Evolutionary conservation across 1,139 yeast genomes (phyloP).

Genomic region (Protomyces arabidopsidicola): DNA sequence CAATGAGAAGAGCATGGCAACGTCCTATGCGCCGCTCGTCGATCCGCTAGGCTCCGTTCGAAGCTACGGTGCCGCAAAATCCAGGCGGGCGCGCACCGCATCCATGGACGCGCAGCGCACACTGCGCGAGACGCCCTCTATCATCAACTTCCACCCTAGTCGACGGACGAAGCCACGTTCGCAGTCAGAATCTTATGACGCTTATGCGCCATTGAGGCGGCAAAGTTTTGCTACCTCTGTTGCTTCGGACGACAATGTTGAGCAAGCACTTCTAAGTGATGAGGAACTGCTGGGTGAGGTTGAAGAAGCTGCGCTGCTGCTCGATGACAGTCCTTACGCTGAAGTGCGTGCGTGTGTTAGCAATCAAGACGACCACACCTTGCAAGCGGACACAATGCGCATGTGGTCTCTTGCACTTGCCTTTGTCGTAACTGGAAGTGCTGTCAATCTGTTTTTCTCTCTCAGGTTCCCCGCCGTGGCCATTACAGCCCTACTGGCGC

Average conservation of each 20-base stretch:
- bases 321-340: slow-evolving; percentile 22
- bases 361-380: slow-evolving; percentile 51
- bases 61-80: slow-evolving; percentile 19
- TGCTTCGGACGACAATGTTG: background rate
- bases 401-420: slow-evolving; percentile 35
- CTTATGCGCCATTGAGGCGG: slow-evolving; percentile 1
- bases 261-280: slow-evolving; percentile 12
- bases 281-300: slow-evolving; percentile 14
- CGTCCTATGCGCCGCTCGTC: slow-evolving; percentile 1
- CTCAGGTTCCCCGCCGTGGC: slow-evolving; percentile 55
- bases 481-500: slow-evolving; percentile 54
- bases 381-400: slow-evolving; percentile 52
- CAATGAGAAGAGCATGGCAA: background rate
- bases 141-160: slow-evolving; percentile 20
- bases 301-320: slow-evolving; percentile 9
- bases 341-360: slow-evolving; percentile 63
- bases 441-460: slow-evolving; percentile 55
- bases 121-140: slow-evolving; percentile 9
- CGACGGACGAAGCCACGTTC: slow-evolving; percentile 11
- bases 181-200: slow-evolving; percentile 2
- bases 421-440: slow-evolving; percentile 55
- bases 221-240: background rate
- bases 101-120: slow-evolving; percentile 14
- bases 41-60: slow-evolving; percentile 24
- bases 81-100: slow-evolving; percentile 10